Conservation (phyloP, 1,139 yeast genomes). For the Protomyces arabidopsidicola region DNA sequence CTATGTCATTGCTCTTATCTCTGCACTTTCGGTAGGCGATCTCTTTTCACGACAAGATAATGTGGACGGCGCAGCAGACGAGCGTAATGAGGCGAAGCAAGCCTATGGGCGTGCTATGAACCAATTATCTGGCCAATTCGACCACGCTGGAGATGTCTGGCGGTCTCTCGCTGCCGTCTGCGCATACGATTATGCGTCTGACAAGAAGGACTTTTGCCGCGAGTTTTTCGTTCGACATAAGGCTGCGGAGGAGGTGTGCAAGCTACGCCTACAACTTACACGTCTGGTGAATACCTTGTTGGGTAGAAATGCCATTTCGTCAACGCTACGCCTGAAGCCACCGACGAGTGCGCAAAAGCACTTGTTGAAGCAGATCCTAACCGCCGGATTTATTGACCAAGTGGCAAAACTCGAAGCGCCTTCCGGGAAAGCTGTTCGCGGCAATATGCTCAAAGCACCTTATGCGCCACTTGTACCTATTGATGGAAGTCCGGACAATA, state of each 20-base stretch:
- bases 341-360: constrained; percentile 67
- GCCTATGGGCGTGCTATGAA: constrained; percentile 50
- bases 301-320: constrained; percentile 46
- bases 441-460: constrained; percentile 17
- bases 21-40: constrained; percentile 91
- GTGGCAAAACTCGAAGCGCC: constrained; percentile 79
- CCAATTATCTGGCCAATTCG: constrained; percentile 57
- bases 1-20: constrained; percentile 81
- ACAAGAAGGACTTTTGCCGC: constrained; percentile 46
- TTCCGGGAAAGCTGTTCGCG: constrained; percentile 42
- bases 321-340: constrained; percentile 59
- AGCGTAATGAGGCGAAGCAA: constrained; percentile 49
- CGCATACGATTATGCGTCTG: constrained; percentile 67
- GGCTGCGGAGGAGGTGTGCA: constrained; percentile 76
- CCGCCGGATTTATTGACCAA: constrained; percentile 90
- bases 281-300: constrained; percentile 61
- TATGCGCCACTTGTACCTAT: constrained; percentile 27
- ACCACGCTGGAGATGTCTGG: constrained; percentile 68
- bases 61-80: constrained; percentile 36
- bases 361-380: constrained; percentile 82
- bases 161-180: constrained; percentile 76
- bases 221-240: constrained; percentile 57
- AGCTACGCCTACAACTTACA: constrained; percentile 72
- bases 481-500: constrained; percentile 11
- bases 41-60: constrained; percentile 41